Percentiles rank a stretch among this genome's conserved stretches.
Evolutionary conservation across 345 rosid species (phyloP).

Genomic region (Aquilaria sinensis): DNA sequence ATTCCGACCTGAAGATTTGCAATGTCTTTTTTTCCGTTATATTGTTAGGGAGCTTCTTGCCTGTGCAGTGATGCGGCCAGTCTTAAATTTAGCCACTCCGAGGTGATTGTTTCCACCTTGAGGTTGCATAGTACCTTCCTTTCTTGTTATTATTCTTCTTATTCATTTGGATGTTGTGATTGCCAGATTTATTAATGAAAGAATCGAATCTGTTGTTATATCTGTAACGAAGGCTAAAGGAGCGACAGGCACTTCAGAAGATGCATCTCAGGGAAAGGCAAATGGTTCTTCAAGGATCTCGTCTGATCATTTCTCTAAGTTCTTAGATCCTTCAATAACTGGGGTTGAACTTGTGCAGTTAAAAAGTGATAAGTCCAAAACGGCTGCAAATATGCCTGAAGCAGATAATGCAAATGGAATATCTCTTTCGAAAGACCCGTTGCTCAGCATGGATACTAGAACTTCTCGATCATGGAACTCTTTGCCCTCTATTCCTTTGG

Average conservation of each 20-base stretch:
- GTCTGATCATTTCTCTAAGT: constrained; percentile 61
- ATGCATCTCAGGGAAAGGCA: constrained; percentile 43
- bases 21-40: constrained; percentile 72
- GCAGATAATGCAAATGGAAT: constrained; percentile 34
- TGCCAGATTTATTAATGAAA: constrained; percentile 87
- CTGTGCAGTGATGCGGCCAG: constrained; percentile 90
- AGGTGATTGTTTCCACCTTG: constrained; percentile 38
- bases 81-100: constrained; percentile 84
- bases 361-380: constrained; percentile 47
- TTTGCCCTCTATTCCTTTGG: constrained; percentile 40
- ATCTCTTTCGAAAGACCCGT: constrained; percentile 70
- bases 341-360: constrained; percentile 94
- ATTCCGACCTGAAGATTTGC: constrained; percentile 84
- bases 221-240: constrained; percentile 51
- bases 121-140: constrained; percentile 3
- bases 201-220: constrained; percentile 68
- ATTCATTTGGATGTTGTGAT: constrained; percentile 13
- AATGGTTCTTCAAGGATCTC: constrained; percentile 54
- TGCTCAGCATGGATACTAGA: constrained; percentile 76
- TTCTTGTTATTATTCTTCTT: constrained; percentile 14
- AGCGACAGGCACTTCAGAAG: constrained; percentile 39
- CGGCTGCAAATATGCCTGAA: constrained; percentile 24
- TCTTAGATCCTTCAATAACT: constrained; percentile 73
- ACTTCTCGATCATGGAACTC: constrained; percentile 75
- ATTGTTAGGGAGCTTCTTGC: constrained; percentile 89